These are phyloP conservation scores for Fusarium domesticum DNA, from an alignment of 2,329 filamentous ascomycete species.

Conservation along the genomic window DNA sequence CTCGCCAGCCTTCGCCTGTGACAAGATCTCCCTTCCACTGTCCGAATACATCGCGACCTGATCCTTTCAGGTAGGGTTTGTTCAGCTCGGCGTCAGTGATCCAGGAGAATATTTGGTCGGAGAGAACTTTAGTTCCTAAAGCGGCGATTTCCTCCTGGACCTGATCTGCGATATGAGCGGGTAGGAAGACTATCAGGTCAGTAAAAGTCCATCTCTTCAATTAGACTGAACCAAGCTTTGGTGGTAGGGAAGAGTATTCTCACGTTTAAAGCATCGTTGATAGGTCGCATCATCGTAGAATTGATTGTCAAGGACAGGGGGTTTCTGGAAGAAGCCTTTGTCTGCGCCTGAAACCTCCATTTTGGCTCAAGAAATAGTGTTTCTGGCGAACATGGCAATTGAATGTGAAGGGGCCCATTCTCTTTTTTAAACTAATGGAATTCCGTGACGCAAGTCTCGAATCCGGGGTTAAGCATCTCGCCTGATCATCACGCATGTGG, in stretches of 20 bases:
- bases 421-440: constrained; percentile 3
- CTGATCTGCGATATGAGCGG: constrained; percentile 37
- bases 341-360: constrained; percentile 47
- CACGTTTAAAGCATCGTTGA: constrained; percentile 51
- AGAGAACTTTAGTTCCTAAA: constrained; percentile 53
- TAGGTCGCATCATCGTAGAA: constrained; percentile 54
- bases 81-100: constrained; percentile 64
- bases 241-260: constrained; percentile 11
- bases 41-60: constrained; percentile 61
- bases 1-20: constrained; percentile 64
- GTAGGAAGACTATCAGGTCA: constrained; percentile 46
- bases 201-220: background rate
- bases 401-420: background rate
- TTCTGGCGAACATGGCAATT: background rate
- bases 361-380: background rate
- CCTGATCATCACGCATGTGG: constrained; percentile 16
- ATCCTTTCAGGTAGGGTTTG: constrained; percentile 56
- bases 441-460: constrained; percentile 20
- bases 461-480: constrained; percentile 10
- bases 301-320: constrained; percentile 53
- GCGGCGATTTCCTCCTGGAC: constrained; percentile 44
- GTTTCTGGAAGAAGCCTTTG: constrained; percentile 55
- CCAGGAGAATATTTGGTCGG: constrained; percentile 52
- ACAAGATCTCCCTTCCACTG: constrained; percentile 56
- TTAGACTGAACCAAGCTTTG: background rate